Conservation (phyloP, 2,329 filamentous ascomycete genomes). For the Ophiostoma quercus region DNA sequence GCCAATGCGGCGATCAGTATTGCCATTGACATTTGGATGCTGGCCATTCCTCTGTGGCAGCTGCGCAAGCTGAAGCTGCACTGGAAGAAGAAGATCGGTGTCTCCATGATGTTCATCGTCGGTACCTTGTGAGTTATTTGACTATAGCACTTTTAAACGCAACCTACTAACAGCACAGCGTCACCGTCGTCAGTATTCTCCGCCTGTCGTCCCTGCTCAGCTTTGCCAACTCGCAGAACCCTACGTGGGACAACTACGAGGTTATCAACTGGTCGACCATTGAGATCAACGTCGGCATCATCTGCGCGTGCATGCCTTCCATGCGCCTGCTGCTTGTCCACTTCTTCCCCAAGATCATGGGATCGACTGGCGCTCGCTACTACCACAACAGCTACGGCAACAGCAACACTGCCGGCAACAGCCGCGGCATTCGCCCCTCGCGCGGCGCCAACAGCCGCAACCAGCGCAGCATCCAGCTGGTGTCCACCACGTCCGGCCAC, state of each 20-base stretch:
- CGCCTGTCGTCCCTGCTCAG: constrained; percentile 33
- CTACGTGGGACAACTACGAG: constrained; percentile 33
- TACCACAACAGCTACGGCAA: constrained; percentile 20
- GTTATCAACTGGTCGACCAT: constrained; percentile 35
- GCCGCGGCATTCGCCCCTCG: background rate
- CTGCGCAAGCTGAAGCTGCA: constrained; percentile 39
- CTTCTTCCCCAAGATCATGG: constrained; percentile 30
- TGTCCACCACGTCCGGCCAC: constrained; percentile 15
- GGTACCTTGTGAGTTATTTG: constrained; percentile 33
- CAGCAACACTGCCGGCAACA: constrained; percentile 5
- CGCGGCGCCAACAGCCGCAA: background rate
- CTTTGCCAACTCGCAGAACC: constrained; percentile 33
- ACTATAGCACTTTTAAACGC: constrained; percentile 25
- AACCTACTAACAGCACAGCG: constrained; percentile 20
- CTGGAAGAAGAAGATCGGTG: constrained; percentile 46
- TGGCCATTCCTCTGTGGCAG: constrained; percentile 47
- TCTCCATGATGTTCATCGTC: constrained; percentile 45
- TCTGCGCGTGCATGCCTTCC: constrained; percentile 35
- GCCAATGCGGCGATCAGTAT: constrained; percentile 51
- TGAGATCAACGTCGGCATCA: constrained; percentile 35
- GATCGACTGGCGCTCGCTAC: constrained; percentile 20
- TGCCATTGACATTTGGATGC: constrained; percentile 47
- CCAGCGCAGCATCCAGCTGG: constrained; percentile 22
- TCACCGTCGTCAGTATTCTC: constrained; percentile 34
- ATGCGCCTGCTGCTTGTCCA: constrained; percentile 32